Conservation (phyloP, 2,329 filamentous ascomycete genomes). For the Pestalotiopsis sp. region DNA sequence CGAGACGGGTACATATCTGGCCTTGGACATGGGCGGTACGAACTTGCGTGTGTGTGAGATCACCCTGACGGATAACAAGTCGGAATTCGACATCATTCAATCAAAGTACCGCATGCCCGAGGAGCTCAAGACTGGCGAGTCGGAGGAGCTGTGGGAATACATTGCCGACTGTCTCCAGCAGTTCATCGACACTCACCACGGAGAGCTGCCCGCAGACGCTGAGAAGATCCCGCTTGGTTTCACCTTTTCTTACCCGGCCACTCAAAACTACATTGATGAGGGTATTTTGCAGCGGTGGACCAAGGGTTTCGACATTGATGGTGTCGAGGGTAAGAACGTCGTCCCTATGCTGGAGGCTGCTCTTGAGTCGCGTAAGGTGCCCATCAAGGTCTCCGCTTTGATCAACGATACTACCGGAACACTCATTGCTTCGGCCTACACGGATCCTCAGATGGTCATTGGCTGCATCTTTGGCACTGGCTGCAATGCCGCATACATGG, state of each 20-base stretch:
- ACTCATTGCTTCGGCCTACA: slow-evolving; percentile 94
- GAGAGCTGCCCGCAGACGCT: slow-evolving; percentile 54
- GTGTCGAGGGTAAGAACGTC: slow-evolving; percentile 88
- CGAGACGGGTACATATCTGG: slow-evolving; percentile 85
- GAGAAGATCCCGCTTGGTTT: slow-evolving; percentile 81
- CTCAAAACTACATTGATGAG: slow-evolving; percentile 91
- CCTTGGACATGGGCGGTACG: slow-evolving; percentile 94
- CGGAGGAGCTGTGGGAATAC: slow-evolving; percentile 92
- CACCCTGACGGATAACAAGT: slow-evolving; percentile 82
- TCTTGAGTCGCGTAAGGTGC: slow-evolving; percentile 73
- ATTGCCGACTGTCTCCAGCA: slow-evolving; percentile 91
- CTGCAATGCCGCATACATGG: slow-evolving; percentile 98
- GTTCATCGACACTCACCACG: slow-evolving; percentile 86
- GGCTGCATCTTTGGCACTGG: slow-evolving; percentile 98
- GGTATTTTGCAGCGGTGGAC: slow-evolving; percentile 94
- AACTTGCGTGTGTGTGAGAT: slow-evolving; percentile 96
- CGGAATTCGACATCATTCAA: slow-evolving; percentile 92
- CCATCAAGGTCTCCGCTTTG: slow-evolving; percentile 88
- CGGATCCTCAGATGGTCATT: slow-evolving; percentile 89
- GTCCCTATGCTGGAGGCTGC: slow-evolving; percentile 86
- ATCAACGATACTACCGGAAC: slow-evolving; percentile 99
- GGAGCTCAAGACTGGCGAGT: slow-evolving; percentile 82
- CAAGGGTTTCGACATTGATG: slow-evolving; percentile 93
- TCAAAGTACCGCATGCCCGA: slow-evolving; percentile 96
- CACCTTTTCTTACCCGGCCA: slow-evolving; percentile 95